Evolutionary conservation across 768 basidiomycete species (phyloP), one percentile per base, ranked within the genome.

Genomic region (Lentinula edodes): DNA sequence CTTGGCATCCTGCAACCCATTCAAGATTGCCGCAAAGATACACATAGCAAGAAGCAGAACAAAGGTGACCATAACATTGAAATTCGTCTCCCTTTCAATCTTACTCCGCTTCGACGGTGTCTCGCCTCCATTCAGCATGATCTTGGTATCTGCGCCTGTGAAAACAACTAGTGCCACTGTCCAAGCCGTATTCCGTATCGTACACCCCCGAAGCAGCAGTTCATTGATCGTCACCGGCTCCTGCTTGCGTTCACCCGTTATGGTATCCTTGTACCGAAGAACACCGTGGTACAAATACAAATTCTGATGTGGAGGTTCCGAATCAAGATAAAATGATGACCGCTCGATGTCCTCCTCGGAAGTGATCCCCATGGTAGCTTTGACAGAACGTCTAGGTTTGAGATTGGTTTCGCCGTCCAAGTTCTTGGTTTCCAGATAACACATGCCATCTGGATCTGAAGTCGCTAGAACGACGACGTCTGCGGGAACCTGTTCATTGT

Each of bases 51-150:
- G 70, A 61, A 98, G 78, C 62, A 97, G 73, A 46, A 81, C 74
- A 70, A 98, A 98, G 73, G 98, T 98, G 77, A 97, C 90, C 55
- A 95, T 76, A 65, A 98, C 96, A 69, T 98, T 98, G 80, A 95
- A 96, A 73, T 96, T 98, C 8, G 96, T 98, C 79, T 98, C 96
- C 76, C 87, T 91, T 77, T 98, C 95, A 70, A 98, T 98, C 80
- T 95, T 98, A 69, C 89, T 92, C 62, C 93, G 89, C 70, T 98
- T 98, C n/a, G 91, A 93, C 0, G 95, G 95, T 1, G 94, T 98
- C 13, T 88, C 89, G 18, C 95, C 95, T 38, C 92, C 91, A 65
- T 95, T 95, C 62, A 93, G 75, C 84, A 93, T 91, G 67, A 94
- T 94, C 81, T 92, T 93, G 43, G 92, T 91, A 74, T 98, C 95